Base-by-base conservation (phyloP, 2,329 filamentous ascomycete species). In the Drechslerella dactyloides region DNA sequence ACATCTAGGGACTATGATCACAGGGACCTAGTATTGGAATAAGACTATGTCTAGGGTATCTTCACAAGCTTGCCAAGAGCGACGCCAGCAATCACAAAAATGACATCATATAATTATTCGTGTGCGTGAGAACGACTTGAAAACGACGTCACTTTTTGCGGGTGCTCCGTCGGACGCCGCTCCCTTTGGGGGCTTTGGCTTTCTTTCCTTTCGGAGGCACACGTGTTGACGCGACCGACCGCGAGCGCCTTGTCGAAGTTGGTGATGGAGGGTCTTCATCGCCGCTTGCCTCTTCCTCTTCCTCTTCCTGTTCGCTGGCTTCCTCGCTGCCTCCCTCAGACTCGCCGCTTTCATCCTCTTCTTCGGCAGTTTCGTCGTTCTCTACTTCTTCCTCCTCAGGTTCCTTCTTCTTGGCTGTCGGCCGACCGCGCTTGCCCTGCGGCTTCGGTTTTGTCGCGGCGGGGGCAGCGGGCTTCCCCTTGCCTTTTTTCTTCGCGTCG, bases 391-490 rank as follows among this genome's bases (percentile, higher is more conserved):
- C 60, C 33, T 77, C 79, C 57, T 80, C 78, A 2, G 76, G 79
- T 1, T 81, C 81, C 56, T 75, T 62, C 54, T 52, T 74, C 62
- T 68, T 66, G 21, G 23, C 55, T 3, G 70, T 42, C 73, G 73
- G 48, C 55, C 68, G 24, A 59, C 73, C 63, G 6, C 69, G 72
- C 40, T 69, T 73, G 21, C 53, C 51, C 52, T 82, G 82, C 70
- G 84, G 83, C 75, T 81, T 83, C 82, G 81, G 55, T 81, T 80
- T 78, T 82, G 79, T 77, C 84, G 84, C 61, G 2, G 23, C 27
- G 11, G n/a, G 17, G 6, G 17, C 48, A 7, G 80, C 10, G 77
- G 79, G 17, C 79, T 80, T 52, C 3, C 74, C 76, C 24, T 65
- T 73, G n/a, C 56, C 54, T 42, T 53, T 83, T 78, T 82, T 76